Evolutionary conservation across 352 stramenopile genomes (phyloP), one percentile per base, ranked within the genome.

Genomic region (Paralagenidium karlingii): DNA sequence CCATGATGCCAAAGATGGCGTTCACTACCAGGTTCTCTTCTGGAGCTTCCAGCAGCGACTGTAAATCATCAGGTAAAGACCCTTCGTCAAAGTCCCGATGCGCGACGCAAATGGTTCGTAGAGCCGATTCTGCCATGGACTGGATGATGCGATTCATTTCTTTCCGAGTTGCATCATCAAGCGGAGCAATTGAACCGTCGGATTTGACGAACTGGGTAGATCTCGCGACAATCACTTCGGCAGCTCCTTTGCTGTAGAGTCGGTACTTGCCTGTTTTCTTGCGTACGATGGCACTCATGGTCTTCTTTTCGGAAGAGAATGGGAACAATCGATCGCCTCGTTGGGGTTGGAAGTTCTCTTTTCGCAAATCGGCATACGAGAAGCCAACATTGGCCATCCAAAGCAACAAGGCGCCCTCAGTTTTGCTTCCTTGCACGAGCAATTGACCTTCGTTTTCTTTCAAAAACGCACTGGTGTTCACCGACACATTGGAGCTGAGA

Each of bases 1-100:
- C 96, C 50, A 96, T 79, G 46, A 98, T 98, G 44, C 92, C 95
- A 29, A 98, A 92, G 43, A 99, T 85, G 28, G 82, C 88, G 24
- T 67, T 75, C 24, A 91, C 61, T 12, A 93, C 45, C 34, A 94
- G 60, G 7, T 89, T 63, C 5, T 80, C 58, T 29, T 94, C 83
- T 10, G 82, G 78, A 4, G 71, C 58, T 6, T 78, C 48, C 4
- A 43, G 40, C 9, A 85, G 47, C 5, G 56, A 60, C 24, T 83
- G 53, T 3, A 89, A 59, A 25, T 88, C 69, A 9, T 51, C 37
- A 6, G 78, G 78, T 1, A 94, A 49, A 4, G 63, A 63, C 0
- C 42, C 55, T 6, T 32, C 28, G 0, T 40, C 34, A 39, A 88
- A 93, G 40, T 95, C 82, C 20, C 68, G 66, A 50, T 94, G 73